These are phyloP conservation scores for Heterobasidion annosum DNA, from an alignment of 1,284 basidiomycete genomes.

Conservation along the genomic window DNA sequence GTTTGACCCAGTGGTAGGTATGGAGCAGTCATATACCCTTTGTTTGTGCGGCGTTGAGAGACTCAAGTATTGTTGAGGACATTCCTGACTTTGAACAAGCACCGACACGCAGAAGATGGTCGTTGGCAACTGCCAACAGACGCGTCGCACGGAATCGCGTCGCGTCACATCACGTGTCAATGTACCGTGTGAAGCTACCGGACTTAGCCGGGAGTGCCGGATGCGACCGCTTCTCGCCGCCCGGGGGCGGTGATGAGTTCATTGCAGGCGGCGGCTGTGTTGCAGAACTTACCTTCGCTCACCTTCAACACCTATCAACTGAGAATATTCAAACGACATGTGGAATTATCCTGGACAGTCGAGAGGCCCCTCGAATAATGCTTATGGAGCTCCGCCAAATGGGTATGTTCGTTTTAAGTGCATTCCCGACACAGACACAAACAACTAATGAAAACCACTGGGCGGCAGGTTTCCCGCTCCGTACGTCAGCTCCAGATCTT, in stretches of 20 bases:
- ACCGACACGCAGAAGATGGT: background rate
- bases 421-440: background rate
- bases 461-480: slow-evolving; percentile 6
- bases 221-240: too few species aligned
- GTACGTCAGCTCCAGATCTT: slow-evolving; percentile 7
- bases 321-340: background rate
- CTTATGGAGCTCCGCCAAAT: slow-evolving; percentile 1
- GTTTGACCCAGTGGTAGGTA: too few species aligned
- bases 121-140: background rate
- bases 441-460: background rate
- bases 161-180: background rate
- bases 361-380: background rate
- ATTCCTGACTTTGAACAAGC: background rate
- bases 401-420: background rate
- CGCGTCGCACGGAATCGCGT: background rate
- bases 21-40: background rate
- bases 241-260: too few species aligned
- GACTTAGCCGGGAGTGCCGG: too few species aligned
- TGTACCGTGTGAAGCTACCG: background rate
- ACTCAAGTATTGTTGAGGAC: background rate
- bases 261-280: too few species aligned
- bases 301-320: too few species aligned
- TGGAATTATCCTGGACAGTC: background rate
- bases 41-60: background rate
- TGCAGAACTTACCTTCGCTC: too few species aligned